A percentile compares a stretch with the other conserved stretches of the same genome.
Conservation (phyloP, 106 monocot species). For the Apostasia shenzhenica region DNA sequence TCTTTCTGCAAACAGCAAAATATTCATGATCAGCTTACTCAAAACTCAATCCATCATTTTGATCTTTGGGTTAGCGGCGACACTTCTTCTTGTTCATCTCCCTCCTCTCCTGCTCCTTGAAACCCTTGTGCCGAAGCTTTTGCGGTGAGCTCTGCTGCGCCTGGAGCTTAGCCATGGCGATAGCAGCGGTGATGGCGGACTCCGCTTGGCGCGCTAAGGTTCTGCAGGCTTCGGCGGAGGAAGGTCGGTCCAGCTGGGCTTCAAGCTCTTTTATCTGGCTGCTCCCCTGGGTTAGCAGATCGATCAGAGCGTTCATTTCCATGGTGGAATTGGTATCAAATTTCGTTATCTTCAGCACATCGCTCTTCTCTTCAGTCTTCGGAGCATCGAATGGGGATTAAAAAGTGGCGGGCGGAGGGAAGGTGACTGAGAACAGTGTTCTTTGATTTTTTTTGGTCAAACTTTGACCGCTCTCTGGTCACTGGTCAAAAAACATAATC, state of each 20-base stretch:
- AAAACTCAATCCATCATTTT: not conserved
- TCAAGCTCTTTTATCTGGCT: constrained; percentile 26
- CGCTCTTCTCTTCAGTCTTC: not conserved
- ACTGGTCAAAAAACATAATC: too few species aligned
- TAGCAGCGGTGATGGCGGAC: constrained; percentile 14
- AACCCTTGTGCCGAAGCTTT: constrained; percentile 8
- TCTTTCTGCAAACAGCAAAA: constrained; percentile 21
- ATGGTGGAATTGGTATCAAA: not conserved
- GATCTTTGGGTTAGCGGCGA: not conserved
- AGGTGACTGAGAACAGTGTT: constrained; percentile 1
- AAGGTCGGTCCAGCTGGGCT: constrained; percentile 9
- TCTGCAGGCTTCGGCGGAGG: constrained; percentile 13
- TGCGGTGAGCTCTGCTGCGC: not conserved
- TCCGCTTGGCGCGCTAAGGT: constrained; percentile 7
- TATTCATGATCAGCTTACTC: not conserved
- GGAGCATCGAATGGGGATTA: too few species aligned
- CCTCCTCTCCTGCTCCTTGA: constrained; percentile 16
- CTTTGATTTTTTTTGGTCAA: not conserved
- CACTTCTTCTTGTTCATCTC: constrained; percentile 45
- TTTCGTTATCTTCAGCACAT: not conserved
- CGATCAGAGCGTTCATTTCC: not conserved
- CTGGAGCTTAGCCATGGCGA: constrained; percentile 21
- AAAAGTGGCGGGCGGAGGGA: not conserved
- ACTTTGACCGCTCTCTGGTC: not conserved
- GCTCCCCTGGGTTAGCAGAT: constrained; percentile 13